Evolutionary conservation across 306 rosid species (phyloP), one percentile per base, ranked within the genome.

Genomic region (Quercus mongolica): DNA sequence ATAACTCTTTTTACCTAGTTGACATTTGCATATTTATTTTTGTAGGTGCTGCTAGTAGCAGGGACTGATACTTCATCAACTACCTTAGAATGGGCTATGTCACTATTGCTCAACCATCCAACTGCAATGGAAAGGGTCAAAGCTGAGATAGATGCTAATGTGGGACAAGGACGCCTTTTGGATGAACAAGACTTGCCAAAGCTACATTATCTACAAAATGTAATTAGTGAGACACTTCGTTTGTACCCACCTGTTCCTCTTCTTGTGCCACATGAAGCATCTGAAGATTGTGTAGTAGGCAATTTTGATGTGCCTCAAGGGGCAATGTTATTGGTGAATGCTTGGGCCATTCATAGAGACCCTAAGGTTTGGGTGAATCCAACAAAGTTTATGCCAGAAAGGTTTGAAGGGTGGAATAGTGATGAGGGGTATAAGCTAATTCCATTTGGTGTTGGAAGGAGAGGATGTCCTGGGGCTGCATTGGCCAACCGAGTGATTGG

Each of bases 281-380:
- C 86, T 11, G 54, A 46, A 0, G 52, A 59, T 71, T 85, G 90
- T 72, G 51, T 14, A 1, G 83, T 88, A 0, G 80, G 85, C 6
- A 88, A 85, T 6, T 88, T 4, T 63, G 79, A 85, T 12, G 72
- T 88, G 3, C 85, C 90, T 49, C 20, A 26, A 28, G 90, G 87
- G 35, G 86, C 90, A 46, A 82, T 73, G 81, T 20, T 88, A 46
- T 13, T 88, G 11, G 78, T 78, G 18, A 88, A 86, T 49, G 7
- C 74, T 56, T 88, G 90, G 92, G 85, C 84, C 52, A 23, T 88
- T 18, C 92, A 88, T 1, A 76, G 85, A 2, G 86, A 88, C 30
- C 31, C 84, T 1, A 49, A 41, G 10, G 3, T 61, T 13, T 88
- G 88, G 90, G 33, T 2, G 1, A 79, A 87, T 1, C 85, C 88